Base-by-base conservation (phyloP, 2,329 filamentous ascomycete genomes). In the Penicillium brasilianum region DNA sequence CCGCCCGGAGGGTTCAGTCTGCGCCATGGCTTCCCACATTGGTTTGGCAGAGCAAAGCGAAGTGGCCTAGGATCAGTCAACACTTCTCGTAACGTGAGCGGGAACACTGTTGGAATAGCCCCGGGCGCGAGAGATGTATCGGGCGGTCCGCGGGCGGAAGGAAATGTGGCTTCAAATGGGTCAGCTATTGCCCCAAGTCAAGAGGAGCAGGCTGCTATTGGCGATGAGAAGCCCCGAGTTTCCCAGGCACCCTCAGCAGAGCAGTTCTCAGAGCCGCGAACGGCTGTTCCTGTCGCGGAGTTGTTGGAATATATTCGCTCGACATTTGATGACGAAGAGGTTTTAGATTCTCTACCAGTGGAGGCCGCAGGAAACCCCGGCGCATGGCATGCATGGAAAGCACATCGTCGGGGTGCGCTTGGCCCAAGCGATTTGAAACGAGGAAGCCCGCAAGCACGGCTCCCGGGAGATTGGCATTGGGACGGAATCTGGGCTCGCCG, bases 401-500 rank as follows among this genome's bases (percentile, higher is more conserved):
- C 90, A 7, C 85, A 94, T 74, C 86, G 88, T 58, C 80, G 80
- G 52, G 79, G 78, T 2, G 60, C 60, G 22, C 60, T 63, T 30
- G 60, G 57, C 11, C 61, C 65, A 34, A 63, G 58, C 22, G 61
- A 58, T 16, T 75, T 69, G 69, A 84, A 77, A 70, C 77, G 62
- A 80, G 80, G 72, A 74, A 85, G 78, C 61, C 80, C 71, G 55
- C 75, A 74, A 65, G 71, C 77, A 37, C 79, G 88, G 62, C 82
- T 85, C 53, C 92, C 92, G 0, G 91, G 90, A 7, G 90, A 96
- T 70, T 98, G 94, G 94, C 96, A 96, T 73, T 98, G 94, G 94
- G 92, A 97, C 71, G 93, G 94, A 0, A 94, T 98, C 0, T 99
- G 94, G 94, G 91, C 96, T 74, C 90, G 93, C 66, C 85, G 94